phyloP scores from a whole-genome alignment of 176 grass and related monocot species.

The Neostapfia colusana region DNA sequence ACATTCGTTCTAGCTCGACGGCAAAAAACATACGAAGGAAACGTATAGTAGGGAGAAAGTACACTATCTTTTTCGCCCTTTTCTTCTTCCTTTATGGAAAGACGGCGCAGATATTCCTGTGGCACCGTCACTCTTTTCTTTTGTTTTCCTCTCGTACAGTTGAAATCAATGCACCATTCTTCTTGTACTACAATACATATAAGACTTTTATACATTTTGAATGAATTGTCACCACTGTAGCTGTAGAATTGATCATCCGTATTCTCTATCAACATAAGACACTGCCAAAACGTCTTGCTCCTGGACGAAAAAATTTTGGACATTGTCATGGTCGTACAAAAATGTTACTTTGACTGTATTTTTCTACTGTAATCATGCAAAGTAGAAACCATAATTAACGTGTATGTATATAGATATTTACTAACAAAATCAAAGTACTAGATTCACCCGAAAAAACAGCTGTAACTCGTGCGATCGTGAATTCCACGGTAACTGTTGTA shows the following conservation, averaged over 20 bases:
- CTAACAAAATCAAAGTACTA: no score
- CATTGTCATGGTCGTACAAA: neutral
- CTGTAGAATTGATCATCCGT: neutral
- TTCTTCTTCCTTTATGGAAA: neutral
- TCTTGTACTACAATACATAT: neutral
- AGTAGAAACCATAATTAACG: neutral
- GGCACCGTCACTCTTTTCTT: neutral
- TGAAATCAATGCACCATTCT: neutral
- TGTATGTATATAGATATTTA: no score
- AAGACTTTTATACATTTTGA: neutral
- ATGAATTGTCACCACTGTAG: neutral
- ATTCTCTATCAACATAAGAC: neutral
- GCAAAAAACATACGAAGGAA: constrained; percentile 2
- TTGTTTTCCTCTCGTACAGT: neutral
- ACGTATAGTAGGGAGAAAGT: constrained; percentile 7
- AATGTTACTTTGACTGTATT: neutral
- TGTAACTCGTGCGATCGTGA: no score
- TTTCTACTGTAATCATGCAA: neutral
- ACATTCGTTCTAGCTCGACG: neutral
- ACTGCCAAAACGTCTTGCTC: neutral
- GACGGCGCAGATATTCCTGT: constrained; percentile 2
- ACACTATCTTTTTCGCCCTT: neutral
- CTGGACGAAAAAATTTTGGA: neutral
- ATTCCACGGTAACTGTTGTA: no score
- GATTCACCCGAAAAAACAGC: no score